Conservation (phyloP, 192 early-diverging fungal genomes). For the Gamsiella multidivaricata region DNA sequence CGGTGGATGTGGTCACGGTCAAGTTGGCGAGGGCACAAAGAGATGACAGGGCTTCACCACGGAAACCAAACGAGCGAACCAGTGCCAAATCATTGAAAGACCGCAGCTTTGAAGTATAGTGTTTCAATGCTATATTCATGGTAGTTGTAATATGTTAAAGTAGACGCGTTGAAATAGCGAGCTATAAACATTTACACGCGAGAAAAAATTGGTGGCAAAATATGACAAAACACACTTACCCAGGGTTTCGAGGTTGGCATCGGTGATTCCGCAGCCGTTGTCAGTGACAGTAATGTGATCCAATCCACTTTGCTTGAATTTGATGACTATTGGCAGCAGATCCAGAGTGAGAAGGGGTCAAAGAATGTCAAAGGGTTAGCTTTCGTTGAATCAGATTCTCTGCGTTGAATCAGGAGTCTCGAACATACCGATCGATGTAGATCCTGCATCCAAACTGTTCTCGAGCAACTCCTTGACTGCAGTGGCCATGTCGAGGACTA, state of each 20-base stretch:
- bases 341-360: not conserved
- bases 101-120: conserved; percentile 88
- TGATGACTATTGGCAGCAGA: conserved; percentile 66
- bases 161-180: not conserved
- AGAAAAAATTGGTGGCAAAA: conserved; percentile 24
- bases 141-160: no score
- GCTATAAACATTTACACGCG: not conserved
- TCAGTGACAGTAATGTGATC: conserved; percentile 82
- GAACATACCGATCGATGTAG: conserved; percentile 76
- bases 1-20: conserved; percentile 75
- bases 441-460: conserved; percentile 90
- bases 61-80: conserved; percentile 91
- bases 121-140: conserved; percentile 73
- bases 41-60: conserved; percentile 93
- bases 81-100: conserved; percentile 81
- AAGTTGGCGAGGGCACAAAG: conserved; percentile 81
- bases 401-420: no score
- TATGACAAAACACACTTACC: conserved; percentile 57
- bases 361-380: no score
- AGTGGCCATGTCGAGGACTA: conserved; percentile 84
- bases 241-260: conserved; percentile 69
- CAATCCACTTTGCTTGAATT: conserved; percentile 83
- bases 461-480: conserved; percentile 96
- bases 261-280: conserved; percentile 87
- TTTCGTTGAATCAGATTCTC: no score